phyloP scores from a whole-genome alignment of 768 basidiomycete species.

The Lepiota brunneoincarnata region DNA sequence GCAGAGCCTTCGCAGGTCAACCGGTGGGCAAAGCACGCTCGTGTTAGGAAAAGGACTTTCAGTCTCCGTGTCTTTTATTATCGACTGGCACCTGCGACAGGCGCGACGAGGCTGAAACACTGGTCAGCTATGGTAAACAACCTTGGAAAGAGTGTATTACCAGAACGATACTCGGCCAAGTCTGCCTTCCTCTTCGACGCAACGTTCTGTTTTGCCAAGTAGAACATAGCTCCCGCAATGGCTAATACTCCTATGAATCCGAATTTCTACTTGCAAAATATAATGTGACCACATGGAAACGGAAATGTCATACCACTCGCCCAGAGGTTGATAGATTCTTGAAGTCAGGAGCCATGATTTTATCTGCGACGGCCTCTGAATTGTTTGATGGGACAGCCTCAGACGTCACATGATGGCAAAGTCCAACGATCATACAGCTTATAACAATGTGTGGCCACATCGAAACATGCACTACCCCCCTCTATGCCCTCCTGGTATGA shows the following conservation, averaged over 20 bases:
- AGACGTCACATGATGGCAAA: neutral
- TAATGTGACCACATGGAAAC: neutral
- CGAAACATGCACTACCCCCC: too few relatives aligned
- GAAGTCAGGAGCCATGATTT: neutral
- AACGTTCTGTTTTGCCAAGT: constrained; percentile 30
- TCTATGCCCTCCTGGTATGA: too few relatives aligned
- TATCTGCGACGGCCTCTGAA: neutral
- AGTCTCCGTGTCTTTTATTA: too few relatives aligned
- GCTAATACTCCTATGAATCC: constrained; percentile 29
- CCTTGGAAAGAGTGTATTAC: constrained; percentile 15
- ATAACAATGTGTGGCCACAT: too few relatives aligned
- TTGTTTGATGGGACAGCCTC: neutral
- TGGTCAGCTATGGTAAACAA: neutral
- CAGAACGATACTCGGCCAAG: constrained; percentile 27
- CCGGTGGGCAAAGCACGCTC: too few relatives aligned
- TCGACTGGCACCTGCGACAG: too few relatives aligned
- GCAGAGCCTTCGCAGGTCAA: too few relatives aligned
- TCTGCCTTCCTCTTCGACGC: constrained; percentile 29
- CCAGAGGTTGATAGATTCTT: constrained; percentile 14
- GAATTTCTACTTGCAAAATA: constrained; percentile 19
- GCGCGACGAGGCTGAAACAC: too few relatives aligned
- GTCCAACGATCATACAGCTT: too few relatives aligned
- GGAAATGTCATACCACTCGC: constrained; percentile 12
- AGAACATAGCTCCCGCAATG: constrained; percentile 29
- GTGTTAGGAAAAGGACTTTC: too few relatives aligned